These are phyloP conservation scores for Polygonum maritimum DNA, from an alignment of 148 eudicot species.

Conservation along the genomic window DNA sequence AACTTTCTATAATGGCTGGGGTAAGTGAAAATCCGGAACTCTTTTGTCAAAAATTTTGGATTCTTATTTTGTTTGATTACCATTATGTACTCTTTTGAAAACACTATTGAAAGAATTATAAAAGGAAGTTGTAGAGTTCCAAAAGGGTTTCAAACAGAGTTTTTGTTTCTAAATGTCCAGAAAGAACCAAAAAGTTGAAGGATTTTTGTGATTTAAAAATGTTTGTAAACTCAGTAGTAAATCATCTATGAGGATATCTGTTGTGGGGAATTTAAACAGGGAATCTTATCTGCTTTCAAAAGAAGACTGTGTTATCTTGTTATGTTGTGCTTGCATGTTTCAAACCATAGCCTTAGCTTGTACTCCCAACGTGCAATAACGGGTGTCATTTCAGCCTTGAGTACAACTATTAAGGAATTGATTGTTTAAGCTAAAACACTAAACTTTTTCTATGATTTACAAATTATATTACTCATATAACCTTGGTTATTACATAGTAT, in stretches of 20 bases:
- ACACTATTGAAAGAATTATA: not conserved
- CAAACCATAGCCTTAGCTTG: not conserved
- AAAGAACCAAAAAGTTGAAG: not conserved
- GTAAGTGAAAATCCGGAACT: not conserved
- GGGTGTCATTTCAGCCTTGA: no score
- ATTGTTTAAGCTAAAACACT: no score
- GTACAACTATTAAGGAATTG: no score
- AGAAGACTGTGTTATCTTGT: not conserved
- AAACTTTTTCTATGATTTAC: no score
- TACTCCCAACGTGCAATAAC: no score
- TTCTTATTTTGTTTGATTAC: not conserved
- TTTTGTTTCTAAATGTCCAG: not conserved
- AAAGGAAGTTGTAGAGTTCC: not conserved
- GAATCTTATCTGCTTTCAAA: not conserved
- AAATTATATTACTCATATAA: not conserved
- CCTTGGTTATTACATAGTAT: not conserved
- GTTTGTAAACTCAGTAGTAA: not conserved
- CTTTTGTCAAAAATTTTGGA: not conserved
- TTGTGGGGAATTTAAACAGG: not conserved
- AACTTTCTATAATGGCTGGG: not conserved
- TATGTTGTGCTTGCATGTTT: not conserved
- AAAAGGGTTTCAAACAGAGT: not conserved
- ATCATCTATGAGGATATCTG: not conserved
- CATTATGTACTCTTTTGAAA: not conserved
- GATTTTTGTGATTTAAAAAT: not conserved